Evolutionary conservation across 192 early-diverging fungal species (phyloP).

Genomic region (Polychytrium aggregatum): DNA sequence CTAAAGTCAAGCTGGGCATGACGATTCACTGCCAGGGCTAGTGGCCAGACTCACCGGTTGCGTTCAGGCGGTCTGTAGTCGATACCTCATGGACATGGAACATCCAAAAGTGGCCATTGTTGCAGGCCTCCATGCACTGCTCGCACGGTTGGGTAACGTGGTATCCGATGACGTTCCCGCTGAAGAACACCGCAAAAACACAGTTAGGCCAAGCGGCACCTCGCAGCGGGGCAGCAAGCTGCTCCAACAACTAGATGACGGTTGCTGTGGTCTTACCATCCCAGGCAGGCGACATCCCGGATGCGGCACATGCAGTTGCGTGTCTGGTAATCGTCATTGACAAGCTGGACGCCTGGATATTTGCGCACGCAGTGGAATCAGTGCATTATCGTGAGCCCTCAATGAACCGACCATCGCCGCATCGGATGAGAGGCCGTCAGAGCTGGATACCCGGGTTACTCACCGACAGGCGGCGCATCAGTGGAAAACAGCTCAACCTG

Average conservation of each 20-base stretch:
- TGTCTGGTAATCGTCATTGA: conserved; percentile 69
- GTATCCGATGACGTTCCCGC: conserved; percentile 64
- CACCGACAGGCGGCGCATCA: conserved; percentile 47
- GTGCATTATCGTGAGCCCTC: too few species aligned
- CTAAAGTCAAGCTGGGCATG: too few species aligned
- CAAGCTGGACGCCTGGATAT: conserved; percentile 52
- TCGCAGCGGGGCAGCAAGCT: too few species aligned
- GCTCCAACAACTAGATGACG: too few species aligned
- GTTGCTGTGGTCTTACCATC: conserved; percentile 38
- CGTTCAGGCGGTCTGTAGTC: too few species aligned
- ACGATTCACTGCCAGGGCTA: too few species aligned
- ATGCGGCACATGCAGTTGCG: conserved; percentile 70
- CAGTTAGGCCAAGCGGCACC: too few species aligned
- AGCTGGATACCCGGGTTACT: too few species aligned
- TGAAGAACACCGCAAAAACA: conserved; percentile 7
- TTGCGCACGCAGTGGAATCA: too few species aligned
- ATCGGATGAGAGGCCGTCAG: too few species aligned
- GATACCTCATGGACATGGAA: conserved; percentile 51
- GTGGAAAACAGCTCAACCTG: conserved; percentile 60
- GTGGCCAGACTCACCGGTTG: too few species aligned
- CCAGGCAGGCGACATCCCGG: conserved; percentile 66
- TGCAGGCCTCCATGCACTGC: conserved; percentile 76
- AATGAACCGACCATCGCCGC: too few species aligned
- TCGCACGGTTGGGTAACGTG: conserved; percentile 75
- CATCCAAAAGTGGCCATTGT: conserved; percentile 99